phyloP scores from a whole-genome alignment of 202 grass and related monocot species.

The Brachypodium distachyon region DNA sequence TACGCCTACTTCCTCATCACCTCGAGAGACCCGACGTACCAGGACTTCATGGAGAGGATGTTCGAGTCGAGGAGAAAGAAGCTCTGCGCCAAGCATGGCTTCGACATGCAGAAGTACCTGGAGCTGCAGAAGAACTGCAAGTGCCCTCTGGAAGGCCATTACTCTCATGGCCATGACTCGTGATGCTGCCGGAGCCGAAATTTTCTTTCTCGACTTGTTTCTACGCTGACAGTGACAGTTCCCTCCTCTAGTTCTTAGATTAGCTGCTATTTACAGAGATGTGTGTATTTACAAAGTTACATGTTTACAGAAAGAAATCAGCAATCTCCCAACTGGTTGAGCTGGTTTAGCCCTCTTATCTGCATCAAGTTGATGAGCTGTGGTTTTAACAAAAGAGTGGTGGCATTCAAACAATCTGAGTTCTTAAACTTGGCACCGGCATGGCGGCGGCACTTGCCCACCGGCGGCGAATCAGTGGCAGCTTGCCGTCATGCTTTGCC shows the following conservation, averaged over 20 bases:
- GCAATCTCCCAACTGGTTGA: not conserved
- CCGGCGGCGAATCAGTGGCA: too few species aligned
- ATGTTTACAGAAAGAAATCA: not conserved
- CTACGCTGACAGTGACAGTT: not conserved
- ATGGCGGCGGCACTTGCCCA: too few species aligned
- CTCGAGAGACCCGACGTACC: slow-evolving; percentile 51
- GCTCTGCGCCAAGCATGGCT: slow-evolving; percentile 24
- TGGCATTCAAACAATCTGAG: not conserved
- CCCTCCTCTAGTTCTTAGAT: slow-evolving; percentile 9
- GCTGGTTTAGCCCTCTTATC: not conserved
- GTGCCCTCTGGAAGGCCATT: slow-evolving; percentile 33
- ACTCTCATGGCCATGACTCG: slow-evolving; percentile 14
- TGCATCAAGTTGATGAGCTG: not conserved
- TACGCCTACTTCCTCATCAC: slow-evolving; percentile 65
- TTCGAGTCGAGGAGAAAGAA: slow-evolving; percentile 47
- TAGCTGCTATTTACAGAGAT: not conserved
- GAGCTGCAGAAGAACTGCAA: slow-evolving; percentile 53
- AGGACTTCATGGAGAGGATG: slow-evolving; percentile 48
- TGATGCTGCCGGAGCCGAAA: not conserved
- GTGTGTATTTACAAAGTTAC: not conserved
- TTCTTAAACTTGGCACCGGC: not conserved
- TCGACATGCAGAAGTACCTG: slow-evolving; percentile 42
- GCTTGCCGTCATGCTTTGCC: too few species aligned
- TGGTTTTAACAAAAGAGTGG: not conserved
- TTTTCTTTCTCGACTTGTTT: not conserved